Evolutionary conservation across 2,329 filamentous ascomycete genomes (phyloP).

Genomic region (Blastomyces silverae): DNA sequence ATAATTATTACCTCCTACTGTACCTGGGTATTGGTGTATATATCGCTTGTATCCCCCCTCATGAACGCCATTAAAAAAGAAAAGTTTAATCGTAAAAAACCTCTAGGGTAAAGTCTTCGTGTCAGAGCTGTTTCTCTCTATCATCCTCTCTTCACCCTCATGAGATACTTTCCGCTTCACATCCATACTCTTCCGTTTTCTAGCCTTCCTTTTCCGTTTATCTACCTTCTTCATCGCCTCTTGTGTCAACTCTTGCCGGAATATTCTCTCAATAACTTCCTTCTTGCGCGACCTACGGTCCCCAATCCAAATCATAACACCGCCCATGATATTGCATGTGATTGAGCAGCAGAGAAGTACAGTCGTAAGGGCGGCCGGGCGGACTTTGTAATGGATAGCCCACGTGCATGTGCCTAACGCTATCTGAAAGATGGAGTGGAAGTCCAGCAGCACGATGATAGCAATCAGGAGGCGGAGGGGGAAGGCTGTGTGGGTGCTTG

Average conservation of each 20-base stretch:
- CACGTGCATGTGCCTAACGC: conserved; percentile 71
- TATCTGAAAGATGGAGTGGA: conserved; percentile 73
- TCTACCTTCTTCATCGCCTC: conserved; percentile 55
- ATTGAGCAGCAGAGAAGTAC: conserved; percentile 75
- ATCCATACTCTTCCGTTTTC: conserved; percentile 8
- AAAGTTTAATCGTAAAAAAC: background rate
- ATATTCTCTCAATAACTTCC: conserved; percentile 71
- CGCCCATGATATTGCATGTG: conserved; percentile 67
- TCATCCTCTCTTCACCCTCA: background rate
- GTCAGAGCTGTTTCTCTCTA: background rate
- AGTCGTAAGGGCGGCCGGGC: conserved; percentile 67
- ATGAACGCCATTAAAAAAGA: background rate
- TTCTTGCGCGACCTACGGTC: conserved; percentile 75
- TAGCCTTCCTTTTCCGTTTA: conserved; percentile 33
- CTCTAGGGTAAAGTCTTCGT: background rate
- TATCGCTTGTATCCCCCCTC: background rate
- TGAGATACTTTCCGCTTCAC: background rate
- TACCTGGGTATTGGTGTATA: too few relatives aligned
- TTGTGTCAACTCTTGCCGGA: conserved; percentile 66
- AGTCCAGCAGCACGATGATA: conserved; percentile 71
- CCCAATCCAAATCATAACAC: conserved; percentile 67
- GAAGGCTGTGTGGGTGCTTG: conserved; percentile 71
- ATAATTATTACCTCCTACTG: too few relatives aligned
- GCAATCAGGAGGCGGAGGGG: conserved; percentile 66
- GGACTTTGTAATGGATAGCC: conserved; percentile 63